phyloP scores from a whole-genome alignment of 2,329 filamentous ascomycete species.

The Penicillium sp. region DNA sequence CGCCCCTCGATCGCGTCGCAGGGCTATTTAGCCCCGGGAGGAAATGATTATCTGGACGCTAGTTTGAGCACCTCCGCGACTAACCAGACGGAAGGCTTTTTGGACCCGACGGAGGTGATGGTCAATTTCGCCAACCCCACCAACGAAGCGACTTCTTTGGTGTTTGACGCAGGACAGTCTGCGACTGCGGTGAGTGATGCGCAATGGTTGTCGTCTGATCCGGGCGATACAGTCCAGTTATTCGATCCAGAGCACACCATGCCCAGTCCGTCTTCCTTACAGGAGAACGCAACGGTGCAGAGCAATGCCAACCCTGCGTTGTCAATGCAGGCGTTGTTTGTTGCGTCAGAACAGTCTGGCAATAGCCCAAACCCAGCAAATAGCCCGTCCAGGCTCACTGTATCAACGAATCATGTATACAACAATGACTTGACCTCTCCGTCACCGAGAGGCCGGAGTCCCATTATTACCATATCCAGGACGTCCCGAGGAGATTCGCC shows the following conservation, averaged over 20 bases:
- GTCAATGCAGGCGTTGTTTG: constrained; percentile 26
- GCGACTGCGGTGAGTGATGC: constrained; percentile 7
- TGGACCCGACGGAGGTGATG: constrained; percentile 26
- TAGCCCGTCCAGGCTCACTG: constrained; percentile 13
- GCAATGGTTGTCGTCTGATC: constrained; percentile 24
- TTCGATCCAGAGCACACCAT: constrained; percentile 39
- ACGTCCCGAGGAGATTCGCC: constrained; percentile 51
- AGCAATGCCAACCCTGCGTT: constrained; percentile 8
- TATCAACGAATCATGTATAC: constrained; percentile 13
- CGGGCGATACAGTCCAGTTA: constrained; percentile 34
- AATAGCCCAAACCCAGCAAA: constrained; percentile 9
- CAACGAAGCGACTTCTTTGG: constrained; percentile 19
- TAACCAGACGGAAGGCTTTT: constrained; percentile 13
- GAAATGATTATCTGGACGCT: constrained; percentile 16
- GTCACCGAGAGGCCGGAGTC: constrained; percentile 43
- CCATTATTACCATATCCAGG: constrained; percentile 50
- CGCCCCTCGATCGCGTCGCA: constrained; percentile 22
- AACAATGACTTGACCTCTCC: constrained; percentile 17
- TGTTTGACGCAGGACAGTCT: constrained; percentile 15
- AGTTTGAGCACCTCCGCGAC: constrained; percentile 17
- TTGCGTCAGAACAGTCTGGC: constrained; percentile 17
- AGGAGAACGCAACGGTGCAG: constrained; percentile 16
- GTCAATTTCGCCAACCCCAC: constrained; percentile 14
- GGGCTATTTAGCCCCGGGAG: constrained; percentile 14
- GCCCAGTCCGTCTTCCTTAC: constrained; percentile 35